Evolutionary conservation across 108 stramenopile species (phyloP), one percentile per base, ranked within the genome.

Genomic region (Chaetoceros tenuissimus): DNA sequence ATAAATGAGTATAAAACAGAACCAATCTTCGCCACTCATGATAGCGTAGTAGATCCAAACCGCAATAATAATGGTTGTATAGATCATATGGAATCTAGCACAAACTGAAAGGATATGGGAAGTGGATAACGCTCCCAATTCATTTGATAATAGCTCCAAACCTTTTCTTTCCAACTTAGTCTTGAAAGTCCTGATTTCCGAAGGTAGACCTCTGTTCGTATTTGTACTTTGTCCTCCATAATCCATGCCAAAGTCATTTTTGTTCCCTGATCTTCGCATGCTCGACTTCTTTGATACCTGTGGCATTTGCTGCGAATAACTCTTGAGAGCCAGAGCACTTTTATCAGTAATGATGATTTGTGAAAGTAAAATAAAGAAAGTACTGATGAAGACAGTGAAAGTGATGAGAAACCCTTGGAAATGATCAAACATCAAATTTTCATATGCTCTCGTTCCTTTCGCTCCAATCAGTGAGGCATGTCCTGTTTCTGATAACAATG

Each of bases 401-500:
- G 5, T 10, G 5, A 40, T 40, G 8, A 40, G 34, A 10, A 5
- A 5, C 5, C 34, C 34, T 40, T 40, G 34, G 34, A 40, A 40
- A 40, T 5, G 5, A 13, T 40, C 34, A 40, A 10, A 13, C 5
- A 40, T 13, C 13, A 40, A 40, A 40, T 5, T 40, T 10, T 40
- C 13, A 13, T 40, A 40, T 13, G 13, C 13, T 5, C 8, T 10
- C 13, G 5, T 5, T 10, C 34, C 34, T 13, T 40, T 40, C 8
- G 5, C 34, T 10, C 34, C 34, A 40, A 40, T 40, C 34, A 40
- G 13, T 10, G 34, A 10, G 13, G 34, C 8, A 40, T 40, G 34
- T 40, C 34, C 34, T 13, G 13, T 40, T 30, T 78, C 77, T 66
- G 50, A 61, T n/a, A 81, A 27, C 8, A 74, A 40, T 2, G 75